Conservation (phyloP, 352 stramenopile genomes). For the Thraustochytrium sp. region DNA sequence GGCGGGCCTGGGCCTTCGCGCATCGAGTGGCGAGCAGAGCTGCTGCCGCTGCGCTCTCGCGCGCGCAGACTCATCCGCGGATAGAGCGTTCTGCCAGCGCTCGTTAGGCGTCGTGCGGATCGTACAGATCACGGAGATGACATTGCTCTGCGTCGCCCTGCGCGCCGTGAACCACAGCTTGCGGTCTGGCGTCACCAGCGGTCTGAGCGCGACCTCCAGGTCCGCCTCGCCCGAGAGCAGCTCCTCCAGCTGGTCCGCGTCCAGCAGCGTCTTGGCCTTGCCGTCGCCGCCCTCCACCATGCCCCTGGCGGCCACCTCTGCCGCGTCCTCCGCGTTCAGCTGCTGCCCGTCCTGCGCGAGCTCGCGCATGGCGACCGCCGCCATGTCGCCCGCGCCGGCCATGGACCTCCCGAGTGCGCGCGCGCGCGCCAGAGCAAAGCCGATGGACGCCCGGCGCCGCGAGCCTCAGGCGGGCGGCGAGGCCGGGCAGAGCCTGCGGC, state of each 20-base stretch:
- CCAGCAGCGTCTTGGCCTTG: not conserved
- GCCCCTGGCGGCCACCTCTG: not conserved
- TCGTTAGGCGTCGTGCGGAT: not conserved
- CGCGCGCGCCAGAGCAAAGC: no score
- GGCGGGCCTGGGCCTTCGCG: not conserved
- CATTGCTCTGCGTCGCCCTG: constrained; percentile 22
- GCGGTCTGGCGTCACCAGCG: not conserved
- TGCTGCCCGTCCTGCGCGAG: not conserved
- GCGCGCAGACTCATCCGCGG: not conserved
- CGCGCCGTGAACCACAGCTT: constrained; percentile 27
- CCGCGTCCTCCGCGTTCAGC: not conserved
- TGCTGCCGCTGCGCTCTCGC: not conserved
- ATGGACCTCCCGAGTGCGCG: no score
- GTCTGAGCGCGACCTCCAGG: not conserved
- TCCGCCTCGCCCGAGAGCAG: not conserved
- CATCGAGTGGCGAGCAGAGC: not conserved
- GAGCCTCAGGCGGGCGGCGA: no score
- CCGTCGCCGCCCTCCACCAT: not conserved
- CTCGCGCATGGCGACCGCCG: not conserved
- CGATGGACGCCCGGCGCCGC: no score
- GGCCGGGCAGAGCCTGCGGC: no score
- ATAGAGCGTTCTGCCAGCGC: constrained; percentile 23
- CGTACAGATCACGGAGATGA: constrained; percentile 18
- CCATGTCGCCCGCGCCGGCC: no score
- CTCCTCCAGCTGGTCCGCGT: not conserved